Evolutionary conservation across 129 eudicot genomes (phyloP).

Genomic region (Smallanthus sonchifolius): DNA sequence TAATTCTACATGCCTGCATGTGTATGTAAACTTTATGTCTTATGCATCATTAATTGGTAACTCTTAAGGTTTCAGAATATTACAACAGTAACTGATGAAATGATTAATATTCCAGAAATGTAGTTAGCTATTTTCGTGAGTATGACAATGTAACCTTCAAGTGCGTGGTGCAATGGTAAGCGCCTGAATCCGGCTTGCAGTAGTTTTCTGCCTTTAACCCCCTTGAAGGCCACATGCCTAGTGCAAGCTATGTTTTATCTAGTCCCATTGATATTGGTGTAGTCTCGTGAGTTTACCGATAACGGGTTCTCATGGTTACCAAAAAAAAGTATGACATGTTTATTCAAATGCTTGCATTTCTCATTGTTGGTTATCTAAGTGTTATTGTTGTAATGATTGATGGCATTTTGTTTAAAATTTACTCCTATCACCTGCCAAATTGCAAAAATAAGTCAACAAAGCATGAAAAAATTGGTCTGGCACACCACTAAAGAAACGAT

Average conservation of each 20-base stretch:
- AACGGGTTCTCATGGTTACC: not conserved
- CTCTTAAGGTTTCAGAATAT: constrained; percentile 3
- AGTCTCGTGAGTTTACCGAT: not conserved
- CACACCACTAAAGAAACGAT: not conserved
- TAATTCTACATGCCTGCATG: not conserved
- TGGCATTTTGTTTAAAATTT: not conserved
- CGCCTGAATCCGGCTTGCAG: too few relatives aligned
- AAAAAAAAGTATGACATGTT: not conserved
- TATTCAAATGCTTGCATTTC: not conserved
- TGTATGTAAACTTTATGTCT: not conserved
- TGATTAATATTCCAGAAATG: not conserved
- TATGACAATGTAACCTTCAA: not conserved
- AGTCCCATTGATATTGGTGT: not conserved
- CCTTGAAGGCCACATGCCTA: not conserved
- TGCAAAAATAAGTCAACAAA: not conserved
- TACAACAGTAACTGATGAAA: not conserved
- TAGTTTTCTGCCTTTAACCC: not conserved
- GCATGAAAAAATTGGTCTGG: not conserved
- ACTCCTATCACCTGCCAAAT: not conserved
- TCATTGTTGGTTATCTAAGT: not conserved
- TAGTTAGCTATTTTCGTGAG: not conserved
- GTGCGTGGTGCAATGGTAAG: too few relatives aligned
- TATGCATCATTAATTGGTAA: not conserved
- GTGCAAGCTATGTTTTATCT: not conserved
- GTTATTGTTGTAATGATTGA: not conserved